Evolutionary conservation across 495 filamentous ascomycete genomes (phyloP).

Genomic region (Terfezia boudieri): DNA sequence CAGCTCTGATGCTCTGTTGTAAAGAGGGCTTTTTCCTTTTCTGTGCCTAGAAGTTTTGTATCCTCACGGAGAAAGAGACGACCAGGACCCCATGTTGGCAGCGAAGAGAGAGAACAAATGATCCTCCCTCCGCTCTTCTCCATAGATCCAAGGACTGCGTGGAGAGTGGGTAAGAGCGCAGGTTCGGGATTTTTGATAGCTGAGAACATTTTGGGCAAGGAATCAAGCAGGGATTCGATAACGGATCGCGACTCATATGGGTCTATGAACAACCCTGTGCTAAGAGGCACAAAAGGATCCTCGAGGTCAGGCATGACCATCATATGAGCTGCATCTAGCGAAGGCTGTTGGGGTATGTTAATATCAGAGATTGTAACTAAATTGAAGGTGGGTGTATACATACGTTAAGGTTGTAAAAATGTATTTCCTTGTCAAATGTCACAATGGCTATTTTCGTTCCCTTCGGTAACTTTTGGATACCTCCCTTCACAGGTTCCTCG

Average conservation of each 20-base stretch:
- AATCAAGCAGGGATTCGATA: conserved; percentile 60
- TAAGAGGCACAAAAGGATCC: conserved; percentile 85
- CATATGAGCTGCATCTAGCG: conserved; percentile 82
- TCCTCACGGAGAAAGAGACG: conserved; percentile 67
- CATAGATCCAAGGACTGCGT: conserved; percentile 58
- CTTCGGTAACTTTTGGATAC: conserved; percentile 34
- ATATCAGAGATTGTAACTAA: conserved; percentile 6
- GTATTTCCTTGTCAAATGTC: conserved; percentile 84
- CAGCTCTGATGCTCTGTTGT: conserved; percentile 71
- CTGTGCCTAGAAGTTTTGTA: conserved; percentile 60
- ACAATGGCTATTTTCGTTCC: conserved; percentile 85
- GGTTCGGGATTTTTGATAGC: conserved; percentile 73
- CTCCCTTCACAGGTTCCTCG: conserved; percentile 26
- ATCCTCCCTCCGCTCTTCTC: conserved; percentile 80
- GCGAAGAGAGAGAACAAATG: conserved; percentile 56
- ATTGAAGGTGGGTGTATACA: conserved; percentile 15
- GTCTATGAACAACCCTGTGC: conserved; percentile 84
- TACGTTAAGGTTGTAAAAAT: conserved; percentile 89
- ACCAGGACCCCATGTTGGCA: conserved; percentile 82
- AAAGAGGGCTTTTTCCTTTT: conserved; percentile 80
- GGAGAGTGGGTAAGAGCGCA: conserved; percentile 60
- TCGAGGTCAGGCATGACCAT: conserved; percentile 96
- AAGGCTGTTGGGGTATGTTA: conserved; percentile 26
- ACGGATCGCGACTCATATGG: conserved; percentile 80
- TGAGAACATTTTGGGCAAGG: conserved; percentile 65